These are phyloP conservation scores for Wilcoxina mikolae DNA, from an alignment of 495 filamentous ascomycete species.

Conservation along the genomic window DNA sequence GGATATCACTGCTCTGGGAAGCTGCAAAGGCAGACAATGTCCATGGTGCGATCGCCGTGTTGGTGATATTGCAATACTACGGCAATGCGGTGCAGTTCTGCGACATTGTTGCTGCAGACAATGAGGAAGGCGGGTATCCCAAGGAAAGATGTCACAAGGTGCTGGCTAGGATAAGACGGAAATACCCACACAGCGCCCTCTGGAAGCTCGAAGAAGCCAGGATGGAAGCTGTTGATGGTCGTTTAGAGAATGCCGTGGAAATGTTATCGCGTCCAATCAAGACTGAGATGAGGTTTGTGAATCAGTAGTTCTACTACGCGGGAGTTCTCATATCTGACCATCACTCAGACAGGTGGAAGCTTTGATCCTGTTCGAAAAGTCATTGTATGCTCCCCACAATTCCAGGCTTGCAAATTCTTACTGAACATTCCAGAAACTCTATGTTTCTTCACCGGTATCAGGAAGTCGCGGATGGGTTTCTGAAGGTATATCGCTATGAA, in stretches of 20 bases:
- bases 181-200: conserved; percentile 68
- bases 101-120: conserved; percentile 63
- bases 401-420: neutral
- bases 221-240: conserved; percentile 51
- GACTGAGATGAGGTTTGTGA: conserved; percentile 69
- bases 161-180: conserved; percentile 53
- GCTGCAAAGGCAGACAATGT: conserved; percentile 74
- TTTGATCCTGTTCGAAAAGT: conserved; percentile 55
- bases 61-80: conserved; percentile 72
- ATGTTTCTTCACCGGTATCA: conserved; percentile 67
- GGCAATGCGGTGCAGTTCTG: conserved; percentile 72
- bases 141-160: conserved; percentile 52
- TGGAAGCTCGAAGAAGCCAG: conserved; percentile 87
- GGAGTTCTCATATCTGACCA: neutral
- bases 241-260: conserved; percentile 52
- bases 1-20: conserved; percentile 80
- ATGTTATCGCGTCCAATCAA: conserved; percentile 43
- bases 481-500: conserved; percentile 35
- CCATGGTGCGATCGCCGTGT: conserved; percentile 75
- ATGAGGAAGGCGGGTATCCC: conserved; percentile 51
- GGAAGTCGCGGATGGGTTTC: conserved; percentile 55
- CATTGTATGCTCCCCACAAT: conserved; percentile 33
- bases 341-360: conserved; percentile 38
- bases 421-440: conserved; percentile 32
- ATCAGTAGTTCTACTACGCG: too few species aligned